Evolutionary conservation across 495 filamentous ascomycete genomes (phyloP), one percentile per base, ranked within the genome.

Genomic region (Cercophora scortea): DNA sequence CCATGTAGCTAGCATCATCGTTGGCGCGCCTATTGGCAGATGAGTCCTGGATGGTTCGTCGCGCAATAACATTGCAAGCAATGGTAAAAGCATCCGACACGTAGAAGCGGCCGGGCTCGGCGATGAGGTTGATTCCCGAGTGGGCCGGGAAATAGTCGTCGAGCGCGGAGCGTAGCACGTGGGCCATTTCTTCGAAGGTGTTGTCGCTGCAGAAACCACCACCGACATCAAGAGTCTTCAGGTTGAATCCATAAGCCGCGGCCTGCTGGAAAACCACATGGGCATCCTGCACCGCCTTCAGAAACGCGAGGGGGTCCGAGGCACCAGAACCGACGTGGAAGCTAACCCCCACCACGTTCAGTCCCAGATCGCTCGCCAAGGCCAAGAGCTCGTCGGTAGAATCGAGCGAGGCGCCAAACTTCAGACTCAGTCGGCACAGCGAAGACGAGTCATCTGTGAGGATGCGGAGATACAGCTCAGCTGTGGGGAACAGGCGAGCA

Each of bases 311-410:
- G 15, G 93, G 89, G 64, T 97, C 93, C 50, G 90, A 89, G 34
- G 94, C 90, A 15, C 93, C 93, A 4, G 92, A 97, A 33, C 93
- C 93, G 40, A 96, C 92, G 66, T 99, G 93, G 75, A 99, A 99
- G 68, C 90, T 95, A 52, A 96, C 90, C 32, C 93, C 93, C 25
- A 95, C 87, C 7, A 99, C 87, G 62, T 96, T 95, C 52, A 99
- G 80, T n/a, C 84, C 87, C n/a, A 97, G 76, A 50, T 90, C 75
- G 63, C 84, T 86, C 4, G 93, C 93, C 13, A 96, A 72, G 52
- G 84, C 78, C 25, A 99, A 77, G 46, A 99, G 84, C 52, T 81
- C 76, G 16, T 80, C 77, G 32, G 89, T 90, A 33, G 81, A 76
- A 55, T 95, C 90, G 65, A 95, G 71, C 42, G 89, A 87, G 17